phyloP scores from a whole-genome alignment of 2,329 filamentous ascomycete genomes.

The Juglanconis juglandina region DNA sequence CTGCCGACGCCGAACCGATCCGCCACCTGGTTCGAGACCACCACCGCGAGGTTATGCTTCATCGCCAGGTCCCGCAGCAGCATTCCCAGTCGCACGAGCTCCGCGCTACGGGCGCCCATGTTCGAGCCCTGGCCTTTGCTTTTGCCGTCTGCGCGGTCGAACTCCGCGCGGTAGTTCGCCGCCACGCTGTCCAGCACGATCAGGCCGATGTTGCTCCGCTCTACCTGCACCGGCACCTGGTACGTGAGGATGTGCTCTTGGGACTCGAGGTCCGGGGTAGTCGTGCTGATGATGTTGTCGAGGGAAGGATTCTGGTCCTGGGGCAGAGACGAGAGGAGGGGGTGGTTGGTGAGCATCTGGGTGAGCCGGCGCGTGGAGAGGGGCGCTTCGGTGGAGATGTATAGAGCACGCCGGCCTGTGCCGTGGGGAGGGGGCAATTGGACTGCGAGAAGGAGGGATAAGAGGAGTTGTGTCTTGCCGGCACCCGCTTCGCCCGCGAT shows the following conservation, averaged over 20 bases:
- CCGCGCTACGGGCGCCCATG: constrained; percentile 72
- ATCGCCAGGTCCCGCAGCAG: constrained; percentile 73
- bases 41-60: constrained; percentile 72
- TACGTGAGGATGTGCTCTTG: constrained; percentile 94
- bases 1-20: constrained; percentile 63
- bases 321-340: constrained; percentile 44
- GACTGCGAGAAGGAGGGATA: constrained; percentile 77
- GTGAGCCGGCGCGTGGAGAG: constrained; percentile 77
- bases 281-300: constrained; percentile 73
- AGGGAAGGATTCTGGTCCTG: constrained; percentile 54
- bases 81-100: constrained; percentile 73
- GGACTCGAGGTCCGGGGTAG: constrained; percentile 83
- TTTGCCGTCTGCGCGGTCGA: constrained; percentile 52
- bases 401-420: constrained; percentile 71
- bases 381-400: constrained; percentile 88
- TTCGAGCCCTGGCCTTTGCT: constrained; percentile 40
- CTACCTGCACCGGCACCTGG: constrained; percentile 82
- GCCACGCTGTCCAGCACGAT: constrained; percentile 88
- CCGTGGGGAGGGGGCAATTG: constrained; percentile 76
- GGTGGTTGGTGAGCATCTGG: constrained; percentile 71
- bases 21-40: constrained; percentile 92
- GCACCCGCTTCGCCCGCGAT: constrained; percentile 89
- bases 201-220: constrained; percentile 72
- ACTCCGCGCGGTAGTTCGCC: constrained; percentile 92
- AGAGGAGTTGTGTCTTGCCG: constrained; percentile 91